Percentiles rank a stretch among this genome's conserved stretches.
These are phyloP conservation scores for Allium sativum DNA, from an alignment of 106 monocot species.

Conservation along the genomic window DNA sequence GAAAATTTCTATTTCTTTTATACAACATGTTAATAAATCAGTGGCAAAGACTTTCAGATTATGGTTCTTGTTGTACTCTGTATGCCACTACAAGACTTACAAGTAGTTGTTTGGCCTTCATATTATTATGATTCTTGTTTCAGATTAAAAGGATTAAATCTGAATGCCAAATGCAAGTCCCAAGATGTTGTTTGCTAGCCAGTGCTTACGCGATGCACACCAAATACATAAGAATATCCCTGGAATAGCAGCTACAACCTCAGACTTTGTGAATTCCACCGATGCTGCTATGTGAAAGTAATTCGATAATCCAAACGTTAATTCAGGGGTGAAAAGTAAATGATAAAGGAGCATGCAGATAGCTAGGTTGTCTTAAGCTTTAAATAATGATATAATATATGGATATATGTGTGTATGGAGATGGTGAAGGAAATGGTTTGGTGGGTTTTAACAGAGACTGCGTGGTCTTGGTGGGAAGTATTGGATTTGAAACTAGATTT, in stretches of 20 bases:
- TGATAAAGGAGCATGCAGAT: neutral
- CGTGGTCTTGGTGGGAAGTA: too few species aligned
- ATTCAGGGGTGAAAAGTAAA: neutral
- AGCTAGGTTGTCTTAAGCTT: neutral
- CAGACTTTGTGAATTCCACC: constrained; percentile 87
- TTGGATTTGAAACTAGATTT: too few species aligned
- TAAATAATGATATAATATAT: neutral
- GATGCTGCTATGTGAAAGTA: constrained; percentile 55
- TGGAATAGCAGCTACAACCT: constrained; percentile 81
- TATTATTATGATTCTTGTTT: too few species aligned
- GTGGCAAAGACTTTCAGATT: too few species aligned
- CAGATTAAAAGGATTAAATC: constrained; percentile 34
- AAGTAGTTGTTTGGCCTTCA: too few species aligned
- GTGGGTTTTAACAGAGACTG: too few species aligned
- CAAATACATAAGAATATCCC: constrained; percentile 86
- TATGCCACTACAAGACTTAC: too few species aligned
- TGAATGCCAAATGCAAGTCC: constrained; percentile 96
- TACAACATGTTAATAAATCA: too few species aligned
- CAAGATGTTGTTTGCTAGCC: constrained; percentile 92
- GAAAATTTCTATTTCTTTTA: too few species aligned
- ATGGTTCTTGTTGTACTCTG: too few species aligned
- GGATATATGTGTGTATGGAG: too few species aligned
- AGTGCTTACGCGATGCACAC: constrained; percentile 91
- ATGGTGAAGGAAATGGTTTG: too few species aligned
- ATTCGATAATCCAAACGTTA: constrained; percentile 7